Base-by-base conservation (phyloP, 169 alveolate genomes). In the Hepatocystis sp. region DNA sequence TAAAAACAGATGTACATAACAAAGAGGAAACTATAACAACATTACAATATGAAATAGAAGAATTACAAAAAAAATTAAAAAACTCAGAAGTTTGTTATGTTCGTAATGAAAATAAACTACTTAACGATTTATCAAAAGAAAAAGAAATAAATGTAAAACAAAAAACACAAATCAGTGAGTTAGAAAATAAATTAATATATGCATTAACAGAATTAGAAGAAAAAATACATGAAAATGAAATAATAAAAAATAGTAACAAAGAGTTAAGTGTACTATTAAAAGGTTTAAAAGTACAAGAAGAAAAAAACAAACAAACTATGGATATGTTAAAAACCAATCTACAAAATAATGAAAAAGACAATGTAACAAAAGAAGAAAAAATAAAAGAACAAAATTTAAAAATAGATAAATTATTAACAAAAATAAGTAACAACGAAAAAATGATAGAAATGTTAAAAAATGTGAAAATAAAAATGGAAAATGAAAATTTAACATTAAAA, bases 301-400 rank as follows among this genome's bases (percentile, higher is more conserved):
- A 81, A 81, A 25, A 81, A 49, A 81, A 81, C 63, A 84, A 81
- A 51, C 30, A 61, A 39, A 81, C 53, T 63, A 60, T 81, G 8
- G 17, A 17, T 23, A 46, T 10, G 32, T 42, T 81, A 51, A 81
- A 60, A 42, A 61, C 55, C 2, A 60, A 81, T 28, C 19, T 81
- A 1, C 58, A 81, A 23, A 81, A 13, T 3, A 63, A 63, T 23
- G 68, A 81, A 44, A 23, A 63, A 10, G 81, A 63, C 19, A 10
- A 39, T 2, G 40, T 2, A n/a, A 23, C 28, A 8, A 71, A 40
- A 13, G 15, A 28, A 30, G 76, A 71, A 71, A 71, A 46, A 51
- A 42, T 71, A 2, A 67, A 81, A 25, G 67, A 81, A 39, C 84
- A 46, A 46, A 81, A 56, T 36, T n/a, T 10, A 3, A 28, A 42